Percentiles rank a stretch among this genome's conserved stretches.
These are phyloP conservation scores for Stevia rebaudiana DNA, from an alignment of 140 eudicot genomes.

Conservation along the genomic window DNA sequence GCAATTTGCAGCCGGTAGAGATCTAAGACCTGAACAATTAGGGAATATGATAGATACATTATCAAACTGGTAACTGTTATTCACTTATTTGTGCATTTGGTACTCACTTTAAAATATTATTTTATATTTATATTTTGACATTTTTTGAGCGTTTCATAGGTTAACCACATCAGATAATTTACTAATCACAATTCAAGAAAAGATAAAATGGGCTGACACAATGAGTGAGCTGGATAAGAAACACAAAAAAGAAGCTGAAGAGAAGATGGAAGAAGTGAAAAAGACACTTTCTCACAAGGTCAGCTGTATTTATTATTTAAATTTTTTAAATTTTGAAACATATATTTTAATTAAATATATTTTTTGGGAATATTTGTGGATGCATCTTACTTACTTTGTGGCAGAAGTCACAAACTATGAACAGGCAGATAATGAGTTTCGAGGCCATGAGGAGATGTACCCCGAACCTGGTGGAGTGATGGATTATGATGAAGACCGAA, in stretches of 20 bases:
- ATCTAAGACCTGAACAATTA: slow-evolving; percentile 86
- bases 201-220: slow-evolving; percentile 91
- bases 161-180: slow-evolving; percentile 72
- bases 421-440: slow-evolving; percentile 87
- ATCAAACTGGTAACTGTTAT: slow-evolving; percentile 53
- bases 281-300: slow-evolving; percentile 79
- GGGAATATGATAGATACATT: slow-evolving; percentile 79
- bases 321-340: neutral
- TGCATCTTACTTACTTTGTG: slow-evolving; percentile 90
- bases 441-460: slow-evolving; percentile 85
- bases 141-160: slow-evolving; percentile 39
- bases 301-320: slow-evolving; percentile 28
- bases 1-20: slow-evolving; percentile 98
- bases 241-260: slow-evolving; percentile 74
- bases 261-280: slow-evolving; percentile 66
- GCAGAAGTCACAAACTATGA: slow-evolving; percentile 93
- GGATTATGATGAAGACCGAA: slow-evolving; percentile 88
- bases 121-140: neutral
- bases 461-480: slow-evolving; percentile 92
- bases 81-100: neutral
- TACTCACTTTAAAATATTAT: slow-evolving; percentile 4
- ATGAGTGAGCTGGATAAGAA: slow-evolving; percentile 81
- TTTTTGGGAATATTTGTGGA: slow-evolving; percentile 59
- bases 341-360: neutral
- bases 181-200: slow-evolving; percentile 81